A percentile compares a stretch with the other conserved stretches of the same genome.
Evolutionary conservation across 2,329 filamentous ascomycete species (phyloP).

Genomic region (Aspergillus hiratsukae): DNA sequence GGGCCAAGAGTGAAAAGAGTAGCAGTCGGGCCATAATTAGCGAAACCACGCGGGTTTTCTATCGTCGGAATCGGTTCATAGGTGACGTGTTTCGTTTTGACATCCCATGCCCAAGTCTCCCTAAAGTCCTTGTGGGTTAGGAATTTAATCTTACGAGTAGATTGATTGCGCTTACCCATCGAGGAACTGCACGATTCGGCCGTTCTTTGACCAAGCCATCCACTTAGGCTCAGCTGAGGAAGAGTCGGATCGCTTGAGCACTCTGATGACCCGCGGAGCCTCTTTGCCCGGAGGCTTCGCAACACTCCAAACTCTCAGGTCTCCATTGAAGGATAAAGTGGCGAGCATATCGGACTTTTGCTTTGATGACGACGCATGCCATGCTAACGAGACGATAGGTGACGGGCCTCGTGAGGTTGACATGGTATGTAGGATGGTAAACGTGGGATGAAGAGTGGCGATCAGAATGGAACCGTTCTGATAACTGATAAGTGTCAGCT

Average conservation of each 20-base stretch:
- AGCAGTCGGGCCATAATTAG: constrained; percentile 86
- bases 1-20: constrained; percentile 85
- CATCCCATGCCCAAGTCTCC: constrained; percentile 93
- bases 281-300: constrained; percentile 71
- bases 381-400: constrained; percentile 78
- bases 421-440: constrained; percentile 90
- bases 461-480: constrained; percentile 92
- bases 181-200: constrained; percentile 85
- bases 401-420: constrained; percentile 80
- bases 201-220: constrained; percentile 99
- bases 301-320: constrained; percentile 94
- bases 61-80: constrained; percentile 83
- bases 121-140: constrained; percentile 39
- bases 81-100: constrained; percentile 93
- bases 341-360: constrained; percentile 98
- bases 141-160: neutral
- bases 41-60: constrained; percentile 73
- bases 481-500: constrained; percentile 56
- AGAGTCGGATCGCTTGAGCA: constrained; percentile 75
- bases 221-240: constrained; percentile 76
- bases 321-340: constrained; percentile 84
- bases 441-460: constrained; percentile 81
- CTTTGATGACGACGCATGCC: constrained; percentile 93
- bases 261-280: constrained; percentile 80
- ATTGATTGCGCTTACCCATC: constrained; percentile 65